Evolutionary conservation across 2,329 filamentous ascomycete species (phyloP), one percentile per base, ranked within the genome.

Genomic region (Arthrobotrys conoides): DNA sequence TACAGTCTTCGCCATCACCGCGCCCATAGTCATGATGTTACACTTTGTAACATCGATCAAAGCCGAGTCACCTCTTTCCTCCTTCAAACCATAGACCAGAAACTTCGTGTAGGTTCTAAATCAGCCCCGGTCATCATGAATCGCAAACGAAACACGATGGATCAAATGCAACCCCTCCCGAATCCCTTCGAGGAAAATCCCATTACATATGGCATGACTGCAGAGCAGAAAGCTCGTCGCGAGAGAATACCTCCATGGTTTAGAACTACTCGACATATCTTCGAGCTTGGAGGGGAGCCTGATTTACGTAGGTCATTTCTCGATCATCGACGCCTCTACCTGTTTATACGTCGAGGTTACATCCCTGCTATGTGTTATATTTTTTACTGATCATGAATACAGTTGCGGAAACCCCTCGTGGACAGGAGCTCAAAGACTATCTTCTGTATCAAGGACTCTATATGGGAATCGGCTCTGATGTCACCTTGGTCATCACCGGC

Each of bases 341-440:
- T 36, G 6, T 10, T 20, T 44, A 3, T 46, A 48, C 18, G 16
- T 38, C n/a, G 18, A 16, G 27, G 27, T 30, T 12, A 10, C 33
- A 5, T 36, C 9, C 4, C 1, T 41, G 16, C 16, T 2, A 16
- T 41, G 12, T 2, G 16, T 2, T 41, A 12, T 41, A n/a, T 1
- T 12, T 1, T 12, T 16, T 2, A 41, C 38, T n/a, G 5, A 41
- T 9, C 2, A 18, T 12, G n/a, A 20, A 10, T 61, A 24, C n/a
- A 66, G 61, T 66, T 22, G 24, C 16, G 53, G 44, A 65, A 44
- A 48, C 30, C 3, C 14, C 27, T 10, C 30, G 55, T 44, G 61
- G 66, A 18, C 48, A 55, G 27, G 68, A 78, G 3, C 75, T 78
- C 27, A 72, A 78, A 27, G 68, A 78, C 27, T 69, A 72, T 38